Evolutionary conservation across 805 yeast genomes (phyloP), one percentile per base, ranked within the genome.

Genomic region (Cyberlindnera mycetangii): DNA sequence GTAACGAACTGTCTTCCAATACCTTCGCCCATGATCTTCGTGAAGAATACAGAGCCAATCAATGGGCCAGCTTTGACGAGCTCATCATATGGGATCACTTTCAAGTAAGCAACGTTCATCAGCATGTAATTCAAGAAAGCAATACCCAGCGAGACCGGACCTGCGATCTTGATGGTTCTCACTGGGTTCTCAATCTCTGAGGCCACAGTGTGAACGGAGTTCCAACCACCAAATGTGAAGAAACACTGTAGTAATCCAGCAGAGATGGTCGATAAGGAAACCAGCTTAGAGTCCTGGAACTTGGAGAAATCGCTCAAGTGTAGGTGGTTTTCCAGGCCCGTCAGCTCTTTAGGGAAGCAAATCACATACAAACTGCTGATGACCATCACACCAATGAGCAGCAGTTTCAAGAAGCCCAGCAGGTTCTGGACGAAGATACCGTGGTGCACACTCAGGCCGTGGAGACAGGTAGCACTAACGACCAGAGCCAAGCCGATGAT

Each of bases 221-320:
- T 77, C 85, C 86, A 81, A 3, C 88, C 88, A 5, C 76, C 70
- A 49, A 72, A 78, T 5, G 83, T 75, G 64, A 78, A 81, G 45
- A 76, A 69, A 2, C 83, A 79, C 52, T 76, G 77, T 18, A 80
- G 70, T 20, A 79, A 69, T 0, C 83, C 83, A 37, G 76, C 64
- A 0, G 83, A 74, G 45, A 80, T 62, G 1, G 76, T 69, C 0
- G 83, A 65, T 2, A 70, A 33, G 1, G 74, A 62, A 1, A 74
- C 66, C 1, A 55, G 30, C 0, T 64, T 42, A 12, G 48, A 41
- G 24, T 62, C 64, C 44, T 67, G 65, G 24, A 66, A 59, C 1
- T 52, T 48, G 40, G 64, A 65, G 41, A 74, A 65, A 6, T 44
- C 39, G 7, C 54, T 56, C 35, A 59, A 24, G 30, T 25, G 51